Percentiles rank a stretch among this genome's conserved stretches.
Conservation (phyloP, 2,329 filamentous ascomycete species). For the Aureobasidium sp. region DNA sequence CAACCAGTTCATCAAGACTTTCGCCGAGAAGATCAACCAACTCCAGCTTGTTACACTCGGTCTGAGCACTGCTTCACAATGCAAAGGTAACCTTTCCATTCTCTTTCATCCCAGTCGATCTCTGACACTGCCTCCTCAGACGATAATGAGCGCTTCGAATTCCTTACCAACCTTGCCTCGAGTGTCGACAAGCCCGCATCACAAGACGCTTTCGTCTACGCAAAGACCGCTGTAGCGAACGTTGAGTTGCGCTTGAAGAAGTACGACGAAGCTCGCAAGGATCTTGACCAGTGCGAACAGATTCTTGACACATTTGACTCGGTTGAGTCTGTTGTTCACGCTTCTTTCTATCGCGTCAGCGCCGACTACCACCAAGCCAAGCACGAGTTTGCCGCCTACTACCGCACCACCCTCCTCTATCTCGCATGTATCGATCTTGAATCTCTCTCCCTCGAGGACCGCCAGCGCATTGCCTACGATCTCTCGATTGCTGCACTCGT, state of each 20-base stretch:
- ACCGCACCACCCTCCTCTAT: slow-evolving; percentile 94
- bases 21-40: slow-evolving; percentile 98
- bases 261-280: slow-evolving; percentile 70
- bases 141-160: slow-evolving; percentile 74
- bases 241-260: slow-evolving; percentile 76
- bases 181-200: slow-evolving; percentile 89
- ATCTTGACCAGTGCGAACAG: slow-evolving; percentile 77
- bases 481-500: slow-evolving; percentile 86
- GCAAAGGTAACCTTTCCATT: slow-evolving; percentile 49
- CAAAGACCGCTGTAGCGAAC: slow-evolving; percentile 78
- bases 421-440: slow-evolving; percentile 88
- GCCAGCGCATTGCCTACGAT: slow-evolving; percentile 78
- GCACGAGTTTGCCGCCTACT: slow-evolving; percentile 91
- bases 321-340: slow-evolving; percentile 91
- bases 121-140: slow-evolving; percentile 45
- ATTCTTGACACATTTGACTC: slow-evolving; percentile 89
- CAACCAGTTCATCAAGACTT: slow-evolving; percentile 89
- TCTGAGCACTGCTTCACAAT: slow-evolving; percentile 77
- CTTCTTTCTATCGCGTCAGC: slow-evolving; percentile 91
- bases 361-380: slow-evolving; percentile 88
- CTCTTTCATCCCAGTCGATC: not conserved
- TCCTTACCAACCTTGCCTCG: slow-evolving; percentile 72
- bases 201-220: slow-evolving; percentile 93
- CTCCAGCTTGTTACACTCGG: slow-evolving; percentile 91
- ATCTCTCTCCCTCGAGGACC: slow-evolving; percentile 64